These are phyloP conservation scores for Kodamaea kakaduensis DNA, from an alignment of 805 yeast genomes.

Conservation along the genomic window DNA sequence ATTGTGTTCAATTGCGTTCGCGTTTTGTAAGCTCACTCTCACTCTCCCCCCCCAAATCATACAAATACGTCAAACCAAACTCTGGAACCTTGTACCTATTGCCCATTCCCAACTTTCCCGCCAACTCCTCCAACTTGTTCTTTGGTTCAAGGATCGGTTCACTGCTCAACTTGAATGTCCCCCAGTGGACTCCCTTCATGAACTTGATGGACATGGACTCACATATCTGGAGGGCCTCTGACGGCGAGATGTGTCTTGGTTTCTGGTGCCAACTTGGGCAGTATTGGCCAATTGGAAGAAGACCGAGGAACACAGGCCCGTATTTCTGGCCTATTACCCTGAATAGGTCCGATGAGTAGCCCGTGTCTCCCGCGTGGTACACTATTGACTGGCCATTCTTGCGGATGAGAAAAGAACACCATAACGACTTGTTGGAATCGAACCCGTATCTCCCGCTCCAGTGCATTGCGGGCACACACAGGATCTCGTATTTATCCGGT, in stretches of 20 bases:
- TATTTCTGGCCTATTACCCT: slow-evolving; percentile 56
- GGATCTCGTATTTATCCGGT: slow-evolving; percentile 63
- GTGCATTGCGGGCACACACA: slow-evolving; percentile 93
- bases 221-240: slow-evolving; percentile 68
- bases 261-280: slow-evolving; percentile 92
- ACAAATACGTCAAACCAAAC: slow-evolving; percentile 67
- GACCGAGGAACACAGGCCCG: slow-evolving; percentile 57
- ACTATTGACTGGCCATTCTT: slow-evolving; percentile 66
- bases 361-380: slow-evolving; percentile 95
- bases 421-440: slow-evolving; percentile 76
- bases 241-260: slow-evolving; percentile 84
- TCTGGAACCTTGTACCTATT: slow-evolving; percentile 59
- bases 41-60: slow-evolving; percentile 30
- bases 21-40: too few species aligned
- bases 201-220: slow-evolving; percentile 54
- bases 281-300: slow-evolving; percentile 93
- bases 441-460: slow-evolving; percentile 88
- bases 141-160: slow-evolving; percentile 88
- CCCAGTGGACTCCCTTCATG: slow-evolving; percentile 93
- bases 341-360: slow-evolving; percentile 75
- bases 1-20: too few species aligned
- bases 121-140: slow-evolving; percentile 47
- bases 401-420: slow-evolving; percentile 82
- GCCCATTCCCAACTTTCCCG: slow-evolving; percentile 34
- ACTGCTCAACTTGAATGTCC: slow-evolving; percentile 84